phyloP scores from a whole-genome alignment of 1,284 basidiomycete species.

The Cerioporus squamosus region DNA sequence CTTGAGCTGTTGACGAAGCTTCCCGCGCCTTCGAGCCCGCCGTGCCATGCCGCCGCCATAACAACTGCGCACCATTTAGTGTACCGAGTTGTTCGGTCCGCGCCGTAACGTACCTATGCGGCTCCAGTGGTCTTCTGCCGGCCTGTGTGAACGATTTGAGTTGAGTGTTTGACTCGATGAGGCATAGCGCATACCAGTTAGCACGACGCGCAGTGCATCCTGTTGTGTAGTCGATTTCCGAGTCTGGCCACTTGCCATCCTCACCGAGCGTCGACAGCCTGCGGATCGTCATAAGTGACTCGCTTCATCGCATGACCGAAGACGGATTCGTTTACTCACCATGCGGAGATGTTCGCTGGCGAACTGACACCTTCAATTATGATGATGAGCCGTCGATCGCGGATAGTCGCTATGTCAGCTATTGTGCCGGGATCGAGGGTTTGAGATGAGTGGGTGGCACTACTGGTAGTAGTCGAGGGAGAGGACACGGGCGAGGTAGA shows the following conservation, averaged over 20 bases:
- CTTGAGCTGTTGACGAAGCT: slow-evolving; percentile 45
- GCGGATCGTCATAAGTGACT: neutral
- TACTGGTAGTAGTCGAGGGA: neutral
- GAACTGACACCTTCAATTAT: slow-evolving; percentile 22
- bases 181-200: slow-evolving; percentile 52
- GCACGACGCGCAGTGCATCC: slow-evolving; percentile 63
- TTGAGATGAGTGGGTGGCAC: slow-evolving; percentile 8
- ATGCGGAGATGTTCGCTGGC: neutral
- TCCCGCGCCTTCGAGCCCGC: slow-evolving; percentile 41
- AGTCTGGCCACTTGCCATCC: slow-evolving; percentile 60
- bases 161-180: neutral
- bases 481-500: neutral
- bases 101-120: slow-evolving; percentile 51
- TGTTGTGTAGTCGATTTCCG: slow-evolving; percentile 58
- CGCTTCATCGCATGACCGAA: no score
- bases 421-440: slow-evolving; percentile 12
- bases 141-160: slow-evolving; percentile 30
- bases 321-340: neutral
- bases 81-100: no score
- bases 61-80: slow-evolving; percentile 28
- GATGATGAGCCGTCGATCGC: slow-evolving; percentile 26
- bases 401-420: slow-evolving; percentile 26
- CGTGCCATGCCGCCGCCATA: slow-evolving; percentile 62
- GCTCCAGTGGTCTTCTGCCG: slow-evolving; percentile 63
- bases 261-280: slow-evolving; percentile 50